Base-by-base conservation (phyloP, 2,329 filamentous ascomycete species). In the Monosporascus sp. region DNA sequence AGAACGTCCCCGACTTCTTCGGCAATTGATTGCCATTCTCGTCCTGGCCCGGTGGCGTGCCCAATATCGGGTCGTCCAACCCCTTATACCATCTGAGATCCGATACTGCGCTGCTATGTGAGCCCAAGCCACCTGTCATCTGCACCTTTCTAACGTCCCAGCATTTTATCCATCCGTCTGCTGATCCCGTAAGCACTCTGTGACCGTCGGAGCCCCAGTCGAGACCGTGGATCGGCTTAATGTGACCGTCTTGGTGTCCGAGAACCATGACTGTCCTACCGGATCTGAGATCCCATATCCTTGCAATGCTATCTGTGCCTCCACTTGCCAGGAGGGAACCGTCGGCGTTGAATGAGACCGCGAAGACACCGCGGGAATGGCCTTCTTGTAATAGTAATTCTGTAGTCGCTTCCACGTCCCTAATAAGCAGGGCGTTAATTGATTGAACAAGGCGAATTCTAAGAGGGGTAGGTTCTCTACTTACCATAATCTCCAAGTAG, bases 21-120 rank as follows among this genome's bases (percentile, higher is more conserved):
- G 92, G 92, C 47, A 82, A 67, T 55, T 75, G 79, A 24, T 73
- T 79, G n/a, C 85, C 86, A 60, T 86, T 84, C 17, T 85, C 83
- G 54, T 86, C 83, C 5, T 80, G 67, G 2, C 80, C 79, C 0
- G 86, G 81, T 7, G 81, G 74, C 1, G 77, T 72, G 38, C 84
- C 86, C 38, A 82, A 78, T 6, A 86, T 71, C 3, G 86, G 83
- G 49, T 89, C 88, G 66, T 96, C 92, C 2, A 82, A 74, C 2
- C 94, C 93, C 70, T 94, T 95, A 74, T 88, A 97, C 90, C 94
- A 97, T 57, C 91, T 80, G 57, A 99, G 74, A 69, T 99, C 94
- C 1, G 91, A 94, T 7, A 99, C 92, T 36, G 94, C 88, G 58
- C 90, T 93, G 48, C 84, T 87, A 69, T 99, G 94, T 6, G 94